Conservation (phyloP, 2,329 filamentous ascomycete species). For the Penicillium sp. region DNA sequence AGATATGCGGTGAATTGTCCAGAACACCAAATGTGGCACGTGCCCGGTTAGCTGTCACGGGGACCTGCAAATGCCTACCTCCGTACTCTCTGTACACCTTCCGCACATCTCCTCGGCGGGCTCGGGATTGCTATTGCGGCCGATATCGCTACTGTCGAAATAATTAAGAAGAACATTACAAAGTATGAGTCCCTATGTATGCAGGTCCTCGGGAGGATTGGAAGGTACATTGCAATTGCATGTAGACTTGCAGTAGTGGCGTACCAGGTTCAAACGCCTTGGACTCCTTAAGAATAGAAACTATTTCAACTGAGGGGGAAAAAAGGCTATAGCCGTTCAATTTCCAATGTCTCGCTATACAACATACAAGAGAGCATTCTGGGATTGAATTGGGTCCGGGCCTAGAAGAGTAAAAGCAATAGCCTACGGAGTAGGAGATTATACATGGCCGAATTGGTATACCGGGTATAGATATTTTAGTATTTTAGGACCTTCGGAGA, state of each 20-base stretch:
- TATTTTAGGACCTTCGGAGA: not conserved
- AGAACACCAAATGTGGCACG: not conserved
- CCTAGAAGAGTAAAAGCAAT: slow-evolving; percentile 6
- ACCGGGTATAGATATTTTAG: not conserved
- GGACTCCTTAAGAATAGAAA: not conserved
- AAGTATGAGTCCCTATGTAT: too few relatives aligned
- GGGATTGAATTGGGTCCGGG: not conserved
- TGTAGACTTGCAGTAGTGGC: not conserved
- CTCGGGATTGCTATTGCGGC: not conserved
- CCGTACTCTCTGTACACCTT: not conserved
- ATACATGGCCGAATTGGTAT: not conserved
- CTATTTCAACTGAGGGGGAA: not conserved
- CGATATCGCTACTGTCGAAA: not conserved
- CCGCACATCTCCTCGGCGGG: not conserved
- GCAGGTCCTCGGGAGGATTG: not conserved
- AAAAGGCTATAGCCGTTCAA: not conserved
- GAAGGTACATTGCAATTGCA: not conserved
- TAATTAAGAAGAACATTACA: too few relatives aligned
- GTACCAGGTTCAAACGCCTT: not conserved
- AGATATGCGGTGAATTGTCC: not conserved
- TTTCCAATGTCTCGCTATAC: slow-evolving; percentile 1
- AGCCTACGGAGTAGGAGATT: not conserved
- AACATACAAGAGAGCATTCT: not conserved
- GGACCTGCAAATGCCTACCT: not conserved
- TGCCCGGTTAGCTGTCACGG: not conserved